A percentile compares a stretch with the other conserved stretches of the same genome.
phyloP scores from a whole-genome alignment of 2,329 filamentous ascomycete species.

The Coleophoma eucalyptorum region DNA sequence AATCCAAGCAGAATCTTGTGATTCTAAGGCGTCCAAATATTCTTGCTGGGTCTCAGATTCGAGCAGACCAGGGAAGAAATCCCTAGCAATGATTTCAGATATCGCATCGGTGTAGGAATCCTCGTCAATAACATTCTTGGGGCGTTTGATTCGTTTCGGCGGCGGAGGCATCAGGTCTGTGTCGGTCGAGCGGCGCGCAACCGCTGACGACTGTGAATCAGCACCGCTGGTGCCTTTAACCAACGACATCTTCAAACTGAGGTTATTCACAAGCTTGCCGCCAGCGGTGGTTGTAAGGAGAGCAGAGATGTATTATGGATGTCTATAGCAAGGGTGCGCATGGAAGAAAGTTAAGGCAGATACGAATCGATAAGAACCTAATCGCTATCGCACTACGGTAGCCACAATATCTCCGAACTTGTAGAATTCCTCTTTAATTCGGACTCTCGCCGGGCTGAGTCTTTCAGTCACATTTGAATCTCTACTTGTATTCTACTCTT shows the following conservation, averaged over 20 bases:
- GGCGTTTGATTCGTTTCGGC: slow-evolving; percentile 90
- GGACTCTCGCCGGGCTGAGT: background rate
- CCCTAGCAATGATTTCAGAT: slow-evolving; percentile 90
- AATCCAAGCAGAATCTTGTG: slow-evolving; percentile 83
- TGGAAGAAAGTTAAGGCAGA: background rate
- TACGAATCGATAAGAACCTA: too few relatives aligned
- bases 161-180: slow-evolving; percentile 83
- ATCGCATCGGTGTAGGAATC: slow-evolving; percentile 88
- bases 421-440: background rate
- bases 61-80: slow-evolving; percentile 91
- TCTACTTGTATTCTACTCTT: too few relatives aligned
- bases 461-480: too few relatives aligned
- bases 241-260: too few relatives aligned
- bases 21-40: slow-evolving; percentile 87
- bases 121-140: slow-evolving; percentile 84
- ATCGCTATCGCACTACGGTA: too few relatives aligned
- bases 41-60: slow-evolving; percentile 87
- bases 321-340: too few relatives aligned
- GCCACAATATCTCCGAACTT: too few relatives aligned
- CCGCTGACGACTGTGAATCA: slow-evolving; percentile 43
- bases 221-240: too few relatives aligned
- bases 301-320: too few relatives aligned
- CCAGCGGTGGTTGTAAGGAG: too few relatives aligned
- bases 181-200: slow-evolving; percentile 60
- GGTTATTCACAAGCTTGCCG: too few relatives aligned